These are phyloP conservation scores for Pyrus communis DNA, from an alignment of 306 rosid species.

Conservation along the genomic window DNA sequence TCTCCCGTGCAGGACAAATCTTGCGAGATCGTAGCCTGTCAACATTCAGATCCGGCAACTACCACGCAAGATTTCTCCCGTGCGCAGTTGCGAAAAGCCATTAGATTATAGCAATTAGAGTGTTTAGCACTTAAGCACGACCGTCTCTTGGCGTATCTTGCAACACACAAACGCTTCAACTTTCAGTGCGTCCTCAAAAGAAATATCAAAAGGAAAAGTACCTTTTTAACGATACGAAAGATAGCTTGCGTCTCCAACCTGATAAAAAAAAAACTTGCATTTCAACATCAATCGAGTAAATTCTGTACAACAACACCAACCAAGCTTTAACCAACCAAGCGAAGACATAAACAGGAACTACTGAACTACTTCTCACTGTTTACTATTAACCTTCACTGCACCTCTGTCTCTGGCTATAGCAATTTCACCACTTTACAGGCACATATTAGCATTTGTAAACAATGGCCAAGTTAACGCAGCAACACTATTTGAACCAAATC, in stretches of 20 bases:
- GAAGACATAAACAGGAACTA: not conserved
- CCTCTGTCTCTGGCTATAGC: not conserved
- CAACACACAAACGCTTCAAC: not conserved
- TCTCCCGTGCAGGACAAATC: no score
- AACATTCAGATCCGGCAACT: no score
- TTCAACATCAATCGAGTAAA: not conserved
- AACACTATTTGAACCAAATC: no score
- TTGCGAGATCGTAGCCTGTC: no score
- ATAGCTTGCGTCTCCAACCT: conserved; percentile 3
- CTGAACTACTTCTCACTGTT: not conserved
- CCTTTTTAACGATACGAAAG: conserved; percentile 42
- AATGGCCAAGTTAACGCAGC: no score
- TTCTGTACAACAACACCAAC: not conserved
- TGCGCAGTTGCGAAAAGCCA: not conserved
- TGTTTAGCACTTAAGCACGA: not conserved
- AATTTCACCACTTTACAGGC: no score
- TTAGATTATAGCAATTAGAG: not conserved
- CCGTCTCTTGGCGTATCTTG: not conserved
- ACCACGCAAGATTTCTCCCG: no score
- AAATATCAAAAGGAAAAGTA: conserved; percentile 33
- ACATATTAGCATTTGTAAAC: no score
- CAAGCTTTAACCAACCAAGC: not conserved
- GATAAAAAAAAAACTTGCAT: not conserved
- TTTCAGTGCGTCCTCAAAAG: conserved; percentile 9
- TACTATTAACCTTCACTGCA: not conserved